A percentile compares a stretch with the other conserved stretches of the same genome.
Conservation (phyloP, 2,329 filamentous ascomycete species). For the Plenodomus lindquistii region DNA sequence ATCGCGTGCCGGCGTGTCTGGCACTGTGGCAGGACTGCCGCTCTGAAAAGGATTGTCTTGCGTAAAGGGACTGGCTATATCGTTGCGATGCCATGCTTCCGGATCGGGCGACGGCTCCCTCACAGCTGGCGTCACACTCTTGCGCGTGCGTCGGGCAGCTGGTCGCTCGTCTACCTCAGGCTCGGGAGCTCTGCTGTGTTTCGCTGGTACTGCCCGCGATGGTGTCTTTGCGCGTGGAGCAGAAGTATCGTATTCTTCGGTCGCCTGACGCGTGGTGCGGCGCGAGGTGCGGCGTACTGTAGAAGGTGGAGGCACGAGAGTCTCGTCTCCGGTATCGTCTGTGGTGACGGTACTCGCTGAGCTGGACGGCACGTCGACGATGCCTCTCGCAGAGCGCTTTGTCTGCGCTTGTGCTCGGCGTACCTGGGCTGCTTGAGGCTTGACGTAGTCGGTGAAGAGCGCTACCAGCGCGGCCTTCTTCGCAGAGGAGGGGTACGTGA, state of each 20-base stretch:
- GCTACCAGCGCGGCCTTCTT: constrained; percentile 90
- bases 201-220: constrained; percentile 46
- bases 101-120: constrained; percentile 56
- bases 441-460: constrained; percentile 77
- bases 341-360: constrained; percentile 62
- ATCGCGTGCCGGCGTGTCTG: constrained; percentile 44
- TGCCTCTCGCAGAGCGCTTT: constrained; percentile 85
- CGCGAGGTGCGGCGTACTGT: constrained; percentile 32
- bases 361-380: constrained; percentile 68
- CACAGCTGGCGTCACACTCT: constrained; percentile 44
- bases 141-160: constrained; percentile 42
- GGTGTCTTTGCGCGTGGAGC: constrained; percentile 37
- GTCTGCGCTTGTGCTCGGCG: constrained; percentile 75
- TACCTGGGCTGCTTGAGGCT: constrained; percentile 77
- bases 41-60: constrained; percentile 93
- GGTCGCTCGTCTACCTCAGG: constrained; percentile 40
- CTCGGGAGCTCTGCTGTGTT: constrained; percentile 48
- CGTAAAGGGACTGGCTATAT: constrained; percentile 72
- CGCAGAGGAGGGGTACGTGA: constrained; percentile 82
- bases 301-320: constrained; percentile 39
- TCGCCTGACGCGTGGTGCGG: constrained; percentile 48
- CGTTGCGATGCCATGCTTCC: constrained; percentile 48
- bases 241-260: constrained; percentile 39
- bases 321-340: constrained; percentile 59
- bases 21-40: constrained; percentile 67